Evolutionary conservation across 495 filamentous ascomycete genomes (phyloP), one percentile per base, ranked within the genome.

Genomic region (Penicillium parvum): DNA sequence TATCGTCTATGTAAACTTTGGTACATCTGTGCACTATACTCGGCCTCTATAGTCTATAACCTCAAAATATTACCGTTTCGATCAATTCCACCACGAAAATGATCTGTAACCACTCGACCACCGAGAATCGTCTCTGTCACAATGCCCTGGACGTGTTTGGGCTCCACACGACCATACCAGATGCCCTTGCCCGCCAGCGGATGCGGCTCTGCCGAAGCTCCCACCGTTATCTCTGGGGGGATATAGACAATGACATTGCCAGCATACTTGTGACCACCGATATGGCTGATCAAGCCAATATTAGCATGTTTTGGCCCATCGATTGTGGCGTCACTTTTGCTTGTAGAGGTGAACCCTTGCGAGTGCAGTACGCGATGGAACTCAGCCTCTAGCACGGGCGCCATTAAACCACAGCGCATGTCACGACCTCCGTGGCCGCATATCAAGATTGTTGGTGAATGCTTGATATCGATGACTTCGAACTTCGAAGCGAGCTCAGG

Each of bases 171-270:
- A 1, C 90, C 91, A 68, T 96, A 97, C 91, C 91, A 96, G 22
- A 96, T 82, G 0, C 91, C 90, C 55, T 79, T 81, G 1, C 90
- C 90, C 1, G 81, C 84, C 44, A 95, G 63, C 14, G 79, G 73
- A 61, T 69, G 66, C 29, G 45, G 43, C n/a, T 42, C 45, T 6
- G 43, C 36, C 4, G 58, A 52, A 11, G 23, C 30, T 18, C 50
- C 45, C 22, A 58, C 34, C 37, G 37, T 61, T 60, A 70, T 68
- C 40, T 49, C 46, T 3, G 82, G 83, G 3, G 91, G 91, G 3
- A 96, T 66, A 60, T 96, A 97, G 1, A 96, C 65, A 35, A 96
- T 89, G 10, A 96, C 82, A 67, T 97, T 97, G 3, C 91, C 91
- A 0, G 91, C 91, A 55, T 84, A 96, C 49, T 92, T 92, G 52